A percentile compares a stretch with the other conserved stretches of the same genome.
These are phyloP conservation scores for Nepenthes alata DNA, from an alignment of 179 eudicot genomes.

Conservation along the genomic window DNA sequence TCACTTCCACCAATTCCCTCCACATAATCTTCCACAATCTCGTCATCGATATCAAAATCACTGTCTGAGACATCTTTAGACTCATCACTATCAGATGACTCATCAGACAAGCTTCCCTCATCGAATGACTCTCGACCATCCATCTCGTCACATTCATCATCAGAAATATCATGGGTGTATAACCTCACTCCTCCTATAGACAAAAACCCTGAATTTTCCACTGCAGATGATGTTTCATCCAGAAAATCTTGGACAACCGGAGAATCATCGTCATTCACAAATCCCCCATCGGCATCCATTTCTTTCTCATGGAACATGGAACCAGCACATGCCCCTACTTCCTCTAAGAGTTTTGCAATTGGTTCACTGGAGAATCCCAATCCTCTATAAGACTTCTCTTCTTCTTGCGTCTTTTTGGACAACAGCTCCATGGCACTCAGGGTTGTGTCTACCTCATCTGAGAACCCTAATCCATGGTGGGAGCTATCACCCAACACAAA, in stretches of 20 bases:
- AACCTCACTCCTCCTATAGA: slow-evolving; percentile 76
- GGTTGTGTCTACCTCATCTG: slow-evolving; percentile 26
- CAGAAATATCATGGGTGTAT: slow-evolving; percentile 71
- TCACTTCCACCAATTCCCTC: slow-evolving; percentile 69
- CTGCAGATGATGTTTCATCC: slow-evolving; percentile 21
- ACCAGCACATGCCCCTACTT: slow-evolving; percentile 14
- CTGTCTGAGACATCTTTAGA: slow-evolving; percentile 39
- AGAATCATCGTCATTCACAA: slow-evolving; percentile 19
- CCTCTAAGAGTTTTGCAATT: slow-evolving; percentile 16
- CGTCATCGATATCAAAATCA: slow-evolving; percentile 81
- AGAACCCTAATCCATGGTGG: slow-evolving; percentile 56
- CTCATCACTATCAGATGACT: slow-evolving; percentile 49
- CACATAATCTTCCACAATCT: slow-evolving; percentile 71
- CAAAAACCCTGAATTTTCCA: slow-evolving; percentile 53
- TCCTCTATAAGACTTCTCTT: slow-evolving; percentile 38
- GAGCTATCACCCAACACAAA: slow-evolving; percentile 57
- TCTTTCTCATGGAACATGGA: slow-evolving; percentile 28
- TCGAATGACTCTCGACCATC: slow-evolving; percentile 27
- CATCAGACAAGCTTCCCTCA: slow-evolving; percentile 40
- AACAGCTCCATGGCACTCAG: slow-evolving; percentile 21
- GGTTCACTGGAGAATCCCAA: slow-evolving; percentile 50
- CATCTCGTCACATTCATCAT: slow-evolving; percentile 33
- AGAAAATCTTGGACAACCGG: slow-evolving; percentile 22
- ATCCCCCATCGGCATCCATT: slow-evolving; percentile 23
- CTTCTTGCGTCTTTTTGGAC: slow-evolving; percentile 18